These are phyloP conservation scores for Camelina neglecta DNA, from an alignment of 345 rosid genomes.

Conservation along the genomic window DNA sequence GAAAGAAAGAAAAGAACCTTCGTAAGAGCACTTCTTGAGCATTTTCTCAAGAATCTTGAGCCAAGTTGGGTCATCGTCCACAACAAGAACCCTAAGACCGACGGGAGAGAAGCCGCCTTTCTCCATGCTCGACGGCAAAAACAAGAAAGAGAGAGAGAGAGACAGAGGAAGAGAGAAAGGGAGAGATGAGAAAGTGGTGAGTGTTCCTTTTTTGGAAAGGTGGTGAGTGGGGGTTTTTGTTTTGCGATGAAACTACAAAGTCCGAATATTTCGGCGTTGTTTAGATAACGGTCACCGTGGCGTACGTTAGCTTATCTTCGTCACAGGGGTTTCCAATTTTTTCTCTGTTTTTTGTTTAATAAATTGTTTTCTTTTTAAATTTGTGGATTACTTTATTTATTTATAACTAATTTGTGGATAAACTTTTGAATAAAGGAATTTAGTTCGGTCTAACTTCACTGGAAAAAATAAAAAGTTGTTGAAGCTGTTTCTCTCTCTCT, in stretches of 20 bases:
- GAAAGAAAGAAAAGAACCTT: conserved; percentile 53
- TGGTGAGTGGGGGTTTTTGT: conserved; percentile 40
- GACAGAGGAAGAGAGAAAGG: conserved; percentile 11
- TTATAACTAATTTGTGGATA: neutral
- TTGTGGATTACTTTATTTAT: neutral
- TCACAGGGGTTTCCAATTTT: neutral
- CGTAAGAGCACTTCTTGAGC: conserved; percentile 94
- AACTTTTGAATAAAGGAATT: conserved; percentile 19
- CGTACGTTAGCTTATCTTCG: conserved; percentile 43
- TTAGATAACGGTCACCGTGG: conserved; percentile 54
- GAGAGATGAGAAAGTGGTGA: conserved; percentile 6
- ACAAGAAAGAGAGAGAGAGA: conserved; percentile 13
- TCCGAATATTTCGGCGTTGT: conserved; percentile 64
- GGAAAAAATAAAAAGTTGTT: neutral
- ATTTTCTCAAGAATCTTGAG: conserved; percentile 96
- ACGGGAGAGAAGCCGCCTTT: conserved; percentile 84
- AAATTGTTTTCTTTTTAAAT: neutral
- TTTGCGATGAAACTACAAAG: conserved; percentile 37
- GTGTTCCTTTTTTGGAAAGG: conserved; percentile 41
- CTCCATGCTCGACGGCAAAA: conserved; percentile 50
- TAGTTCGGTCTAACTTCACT: conserved; percentile 37
- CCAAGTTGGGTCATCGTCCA: conserved; percentile 97
- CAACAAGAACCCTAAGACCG: conserved; percentile 95
- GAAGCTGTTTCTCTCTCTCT: neutral
- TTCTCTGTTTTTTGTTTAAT: neutral